Percentiles rank a stretch among this genome's conserved stretches.
These are phyloP conservation scores for Athelia sp. DNA, from an alignment of 1,284 basidiomycete genomes.

Conservation along the genomic window DNA sequence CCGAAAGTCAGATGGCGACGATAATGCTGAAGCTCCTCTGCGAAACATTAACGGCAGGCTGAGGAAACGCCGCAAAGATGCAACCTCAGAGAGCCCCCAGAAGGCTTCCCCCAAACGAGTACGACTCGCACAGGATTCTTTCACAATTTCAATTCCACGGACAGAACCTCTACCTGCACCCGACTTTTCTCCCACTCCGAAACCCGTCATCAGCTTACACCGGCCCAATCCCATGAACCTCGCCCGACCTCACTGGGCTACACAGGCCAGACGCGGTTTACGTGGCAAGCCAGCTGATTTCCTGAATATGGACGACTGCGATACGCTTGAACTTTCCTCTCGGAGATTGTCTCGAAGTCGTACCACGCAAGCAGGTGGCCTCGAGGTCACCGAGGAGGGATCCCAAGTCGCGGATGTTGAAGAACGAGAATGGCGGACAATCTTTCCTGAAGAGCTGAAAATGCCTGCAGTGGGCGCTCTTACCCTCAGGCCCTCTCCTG, in stretches of 20 bases:
- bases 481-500: slow-evolving; percentile 45
- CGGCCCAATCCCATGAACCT: slow-evolving; percentile 1
- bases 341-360: no score
- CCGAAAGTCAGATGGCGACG: neutral
- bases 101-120: neutral
- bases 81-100: neutral
- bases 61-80: neutral
- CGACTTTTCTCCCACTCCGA: neutral
- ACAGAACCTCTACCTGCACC: no score
- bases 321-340: neutral
- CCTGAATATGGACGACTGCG: neutral
- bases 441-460: no score
- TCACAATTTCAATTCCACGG: neutral
- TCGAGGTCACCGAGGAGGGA: neutral
- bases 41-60: neutral
- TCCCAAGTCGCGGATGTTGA: no score
- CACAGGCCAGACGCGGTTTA: neutral
- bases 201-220: neutral
- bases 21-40: neutral
- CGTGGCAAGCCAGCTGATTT: no score
- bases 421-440: no score
- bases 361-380: neutral
- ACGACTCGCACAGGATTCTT: neutral
- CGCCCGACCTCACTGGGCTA: neutral
- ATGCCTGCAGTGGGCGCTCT: slow-evolving; percentile 12